Percentiles rank a stretch among this genome's conserved stretches.
Conservation (phyloP, 176 grass and related monocot species). For the Chrysopogon serrulatus region DNA sequence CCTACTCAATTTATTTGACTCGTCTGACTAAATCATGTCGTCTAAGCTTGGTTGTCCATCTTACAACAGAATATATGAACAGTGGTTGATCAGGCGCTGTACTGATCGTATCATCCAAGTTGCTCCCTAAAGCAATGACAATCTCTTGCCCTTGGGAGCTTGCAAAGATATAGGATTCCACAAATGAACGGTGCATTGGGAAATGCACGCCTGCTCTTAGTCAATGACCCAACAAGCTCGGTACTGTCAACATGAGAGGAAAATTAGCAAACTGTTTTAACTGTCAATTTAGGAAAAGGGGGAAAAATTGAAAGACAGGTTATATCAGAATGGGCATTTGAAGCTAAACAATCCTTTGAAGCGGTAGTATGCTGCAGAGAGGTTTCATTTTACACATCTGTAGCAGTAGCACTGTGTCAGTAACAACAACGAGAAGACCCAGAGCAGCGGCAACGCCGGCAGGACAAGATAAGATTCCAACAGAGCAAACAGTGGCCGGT, state of each 20-base stretch:
- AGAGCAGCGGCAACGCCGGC: neutral
- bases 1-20: neutral
- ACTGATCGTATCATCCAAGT: neutral
- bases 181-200: neutral
- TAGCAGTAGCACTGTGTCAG: neutral
- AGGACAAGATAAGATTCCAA: neutral
- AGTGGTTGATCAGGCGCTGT: neutral
- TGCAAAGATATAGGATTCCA: neutral
- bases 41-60: neutral
- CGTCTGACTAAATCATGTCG: neutral
- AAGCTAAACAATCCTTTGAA: neutral
- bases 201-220: neutral
- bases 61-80: neutral
- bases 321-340: neutral
- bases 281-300: neutral
- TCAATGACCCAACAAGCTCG: neutral
- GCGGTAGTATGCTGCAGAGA: neutral
- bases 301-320: neutral
- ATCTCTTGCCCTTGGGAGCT: neutral
- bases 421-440: neutral
- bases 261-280: neutral
- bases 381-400: neutral
- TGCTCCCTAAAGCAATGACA: conserved; percentile 9
- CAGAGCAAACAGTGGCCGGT: neutral
- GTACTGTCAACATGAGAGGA: neutral